Conservation (phyloP, 305 asterid species). For the Fraxinus xanthoxyloides region DNA sequence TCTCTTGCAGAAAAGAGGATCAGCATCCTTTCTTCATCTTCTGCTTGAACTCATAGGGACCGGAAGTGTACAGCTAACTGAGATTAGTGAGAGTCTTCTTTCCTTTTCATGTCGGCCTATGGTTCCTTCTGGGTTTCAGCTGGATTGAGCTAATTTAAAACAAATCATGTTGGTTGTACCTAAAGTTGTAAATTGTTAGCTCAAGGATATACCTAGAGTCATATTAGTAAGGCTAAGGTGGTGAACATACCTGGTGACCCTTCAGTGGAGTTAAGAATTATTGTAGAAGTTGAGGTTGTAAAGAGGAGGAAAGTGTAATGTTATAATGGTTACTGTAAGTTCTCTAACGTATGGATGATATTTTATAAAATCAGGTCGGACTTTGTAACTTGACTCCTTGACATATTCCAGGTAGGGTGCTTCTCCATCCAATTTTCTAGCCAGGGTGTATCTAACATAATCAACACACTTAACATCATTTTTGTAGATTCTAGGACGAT, state of each 20-base stretch:
- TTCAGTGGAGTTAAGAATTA: conserved; percentile 27
- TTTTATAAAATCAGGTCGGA: not conserved
- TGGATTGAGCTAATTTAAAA: conserved; percentile 31
- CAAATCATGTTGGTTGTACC: conserved; percentile 44
- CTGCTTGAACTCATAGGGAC: conserved; percentile 32
- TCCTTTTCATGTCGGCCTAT: conserved; percentile 22
- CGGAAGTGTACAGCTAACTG: conserved; percentile 58
- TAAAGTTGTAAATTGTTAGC: conserved; percentile 50
- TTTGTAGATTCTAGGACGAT: conserved; percentile 5
- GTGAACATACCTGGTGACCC: conserved; percentile 33
- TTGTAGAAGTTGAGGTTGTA: conserved; percentile 39
- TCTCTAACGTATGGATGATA: conserved; percentile 18
- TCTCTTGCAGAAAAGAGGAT: conserved; percentile 73
- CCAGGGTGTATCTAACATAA: not conserved
- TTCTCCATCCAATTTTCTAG: not conserved
- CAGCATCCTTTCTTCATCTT: conserved; percentile 39
- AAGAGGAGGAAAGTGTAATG: conserved; percentile 26
- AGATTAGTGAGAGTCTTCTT: conserved; percentile 37
- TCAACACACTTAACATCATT: not conserved
- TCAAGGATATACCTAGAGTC: conserved; percentile 42
- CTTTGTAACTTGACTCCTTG: conserved; percentile 4
- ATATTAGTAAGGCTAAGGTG: conserved; percentile 37
- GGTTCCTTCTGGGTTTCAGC: conserved; percentile 30
- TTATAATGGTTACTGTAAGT: conserved; percentile 25
- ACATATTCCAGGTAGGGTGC: conserved; percentile 29